phyloP scores from a whole-genome alignment of 768 basidiomycete genomes.

The Mycena galopus region DNA sequence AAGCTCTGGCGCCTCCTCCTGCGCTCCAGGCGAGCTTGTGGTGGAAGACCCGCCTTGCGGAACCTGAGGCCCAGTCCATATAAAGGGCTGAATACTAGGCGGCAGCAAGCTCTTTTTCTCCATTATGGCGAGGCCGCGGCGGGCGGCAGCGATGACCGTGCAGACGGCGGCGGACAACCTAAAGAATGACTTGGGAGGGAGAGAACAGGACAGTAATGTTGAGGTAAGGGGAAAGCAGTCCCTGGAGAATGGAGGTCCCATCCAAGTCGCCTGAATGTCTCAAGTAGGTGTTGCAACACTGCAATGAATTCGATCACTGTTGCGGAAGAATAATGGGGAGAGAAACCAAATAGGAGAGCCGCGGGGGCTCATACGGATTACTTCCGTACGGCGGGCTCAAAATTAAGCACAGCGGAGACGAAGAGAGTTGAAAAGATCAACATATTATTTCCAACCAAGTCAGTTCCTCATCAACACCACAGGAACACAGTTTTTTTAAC shows the following conservation, averaged over 20 bases:
- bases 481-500: neutral
- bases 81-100: conserved; percentile 62
- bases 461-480: conserved; percentile 5
- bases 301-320: conserved; percentile 50
- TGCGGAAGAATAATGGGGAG: conserved; percentile 53
- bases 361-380: conserved; percentile 50
- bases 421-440: conserved; percentile 32
- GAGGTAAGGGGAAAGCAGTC: conserved; percentile 40
- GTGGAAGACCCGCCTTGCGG: conserved; percentile 33
- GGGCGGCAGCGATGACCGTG: conserved; percentile 29
- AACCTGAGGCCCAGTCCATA: conserved; percentile 55
- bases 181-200: conserved; percentile 36
- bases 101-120: conserved; percentile 62
- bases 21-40: conserved; percentile 26
- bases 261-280: conserved; percentile 43
- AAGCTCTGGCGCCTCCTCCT: conserved; percentile 36
- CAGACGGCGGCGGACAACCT: conserved; percentile 35
- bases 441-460: conserved; percentile 22
- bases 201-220: conserved; percentile 36
- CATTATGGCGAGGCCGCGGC: conserved; percentile 39
- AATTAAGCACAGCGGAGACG: conserved; percentile 25
- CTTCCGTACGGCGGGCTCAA: conserved; percentile 49
- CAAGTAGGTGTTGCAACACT: conserved; percentile 40
- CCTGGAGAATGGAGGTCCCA: conserved; percentile 44
- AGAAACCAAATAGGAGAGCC: conserved; percentile 35